Base-by-base conservation (phyloP, 2,329 filamentous ascomycete genomes). In the Xylariaceae sp. region DNA sequence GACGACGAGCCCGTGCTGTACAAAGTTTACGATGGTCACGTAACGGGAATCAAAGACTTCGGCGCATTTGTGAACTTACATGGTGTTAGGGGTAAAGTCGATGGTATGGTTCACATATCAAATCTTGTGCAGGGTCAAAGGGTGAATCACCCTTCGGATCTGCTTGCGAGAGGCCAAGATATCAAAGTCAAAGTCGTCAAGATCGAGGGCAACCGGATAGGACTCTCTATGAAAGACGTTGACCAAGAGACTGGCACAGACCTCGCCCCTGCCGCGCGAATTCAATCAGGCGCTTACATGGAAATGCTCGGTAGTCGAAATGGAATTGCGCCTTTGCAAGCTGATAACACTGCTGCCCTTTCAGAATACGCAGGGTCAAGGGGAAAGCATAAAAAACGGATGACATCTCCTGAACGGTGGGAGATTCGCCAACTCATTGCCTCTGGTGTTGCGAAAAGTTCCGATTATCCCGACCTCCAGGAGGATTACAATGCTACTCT, bases 341-440 rank as follows among this genome's bases (percentile, higher is more conserved):
- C 70, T 39, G 70, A 75, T 34, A 72, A 72, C 45, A 79, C 86
- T 0, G 81, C 84, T 2, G 79, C 87, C 13, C 81, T 89, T 55
- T 84, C 88, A 63, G 77, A 76, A 40, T 78, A 81, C 37, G 78
- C 78, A 29, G 74, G 79, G 49, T 72, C 76, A 7, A 78, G 76
- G 0, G 75, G 78, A 61, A 80, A 78, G 43, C 86, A 86, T 51
- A 90, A 89, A 69, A 99, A 99, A 75, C 81, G 94, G 49, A 86
- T 97, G 86, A 97, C 92, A 0, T 96, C 92, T 13, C 94, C 94
- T 1, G 94, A 99, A 68, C 79, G 94, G 67, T 99, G 94, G 92
- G 94, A 99, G 70, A 96, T 99, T 58, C 85, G 92, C 58, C 94
- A 99, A 67, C 78, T 99, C 49, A 97, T 99, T 66, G 91, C 92